Conservation (phyloP, 108 stramenopile genomes). For the Cyclostephanos tholiformis region DNA sequence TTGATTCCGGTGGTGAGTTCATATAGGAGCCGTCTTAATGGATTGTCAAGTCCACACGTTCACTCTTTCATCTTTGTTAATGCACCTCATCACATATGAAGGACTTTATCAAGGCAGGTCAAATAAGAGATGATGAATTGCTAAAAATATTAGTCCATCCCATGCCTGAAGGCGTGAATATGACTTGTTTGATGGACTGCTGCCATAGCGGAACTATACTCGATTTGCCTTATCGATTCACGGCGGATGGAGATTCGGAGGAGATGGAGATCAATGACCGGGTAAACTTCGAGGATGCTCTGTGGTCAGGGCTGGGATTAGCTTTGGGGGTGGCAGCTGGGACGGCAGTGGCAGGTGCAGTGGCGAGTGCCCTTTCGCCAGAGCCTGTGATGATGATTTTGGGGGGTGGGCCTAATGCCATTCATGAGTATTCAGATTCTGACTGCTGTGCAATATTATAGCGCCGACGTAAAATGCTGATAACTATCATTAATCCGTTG, state of each 20-base stretch:
- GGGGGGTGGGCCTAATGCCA: slow-evolving; percentile 44
- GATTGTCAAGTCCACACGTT: neutral
- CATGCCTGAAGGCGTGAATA: slow-evolving; percentile 74
- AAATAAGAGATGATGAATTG: slow-evolving; percentile 89
- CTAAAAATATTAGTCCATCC: slow-evolving; percentile 74
- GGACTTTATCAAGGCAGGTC: slow-evolving; percentile 84
- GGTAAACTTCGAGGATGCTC: slow-evolving; percentile 31
- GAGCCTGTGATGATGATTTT: slow-evolving; percentile 37
- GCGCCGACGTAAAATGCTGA: too few relatives aligned
- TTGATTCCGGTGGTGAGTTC: slow-evolving; percentile 72
- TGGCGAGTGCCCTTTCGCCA: slow-evolving; percentile 9
- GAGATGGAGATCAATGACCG: slow-evolving; percentile 48
- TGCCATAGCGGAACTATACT: slow-evolving; percentile 84
- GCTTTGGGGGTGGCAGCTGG: slow-evolving; percentile 17
- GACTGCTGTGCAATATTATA: slow-evolving; percentile 23
- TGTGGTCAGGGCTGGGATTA: slow-evolving; percentile 33
- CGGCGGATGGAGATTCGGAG: slow-evolving; percentile 60
- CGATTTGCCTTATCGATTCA: slow-evolving; percentile 82
- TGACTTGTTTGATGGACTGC: slow-evolving; percentile 81
- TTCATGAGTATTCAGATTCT: slow-evolving; percentile 32
- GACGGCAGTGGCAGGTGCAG: slow-evolving; percentile 18
- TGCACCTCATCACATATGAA: neutral
- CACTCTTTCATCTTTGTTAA: neutral
- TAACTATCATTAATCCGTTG: too few relatives aligned
- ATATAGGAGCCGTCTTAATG: neutral